Evolutionary conservation across 1,284 basidiomycete species (phyloP), one percentile per base, ranked within the genome.

Genomic region (Ganoderma boninense): DNA sequence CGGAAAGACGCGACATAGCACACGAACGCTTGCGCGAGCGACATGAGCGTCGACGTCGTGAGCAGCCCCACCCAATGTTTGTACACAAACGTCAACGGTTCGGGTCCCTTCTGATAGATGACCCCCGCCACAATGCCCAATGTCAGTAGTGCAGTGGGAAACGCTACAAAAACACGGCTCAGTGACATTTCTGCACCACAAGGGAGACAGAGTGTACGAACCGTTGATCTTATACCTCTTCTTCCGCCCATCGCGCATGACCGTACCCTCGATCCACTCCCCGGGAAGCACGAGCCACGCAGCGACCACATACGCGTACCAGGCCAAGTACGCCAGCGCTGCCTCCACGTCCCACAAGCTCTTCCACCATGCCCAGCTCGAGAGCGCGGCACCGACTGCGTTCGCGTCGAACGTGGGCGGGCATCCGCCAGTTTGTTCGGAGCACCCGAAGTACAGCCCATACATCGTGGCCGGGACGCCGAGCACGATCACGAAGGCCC

Each of bases 171-270:
- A 16, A 20, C 1, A 40, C 10, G 13, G 38, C 7, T 10, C 10
- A 38, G 7, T 44, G n/a, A n/a, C n/a, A n/a, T n/a, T n/a, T n/a
- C n/a, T n/a, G n/a, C n/a, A n/a, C n/a, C n/a, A n/a, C n/a, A n/a
- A n/a, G n/a, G n/a, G n/a, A n/a, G n/a, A n/a, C n/a, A n/a, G n/a
- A 13, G 26, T 42, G 56, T 26, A 76, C 82, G 72, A 78, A 97
- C 97, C 97, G 84, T 99, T 99, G 77, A 98, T 96, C 83, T 96
- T 98, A 87, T 99, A 99, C 72, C 86, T 84, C 80, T 93, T 91
- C 76, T 87, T 91, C 66, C 84, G 85, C 0, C 97, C 97, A 56
- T 92, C 92, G 59, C 98, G 87, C 74, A 99, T 82, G 29, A 88
- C 84, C 13, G 87, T 90, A 14, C 98, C 98, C 71, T 95, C 86